Evolutionary conservation across 1,284 basidiomycete genomes (phyloP).

Genomic region (Trichosporon inkin): DNA sequence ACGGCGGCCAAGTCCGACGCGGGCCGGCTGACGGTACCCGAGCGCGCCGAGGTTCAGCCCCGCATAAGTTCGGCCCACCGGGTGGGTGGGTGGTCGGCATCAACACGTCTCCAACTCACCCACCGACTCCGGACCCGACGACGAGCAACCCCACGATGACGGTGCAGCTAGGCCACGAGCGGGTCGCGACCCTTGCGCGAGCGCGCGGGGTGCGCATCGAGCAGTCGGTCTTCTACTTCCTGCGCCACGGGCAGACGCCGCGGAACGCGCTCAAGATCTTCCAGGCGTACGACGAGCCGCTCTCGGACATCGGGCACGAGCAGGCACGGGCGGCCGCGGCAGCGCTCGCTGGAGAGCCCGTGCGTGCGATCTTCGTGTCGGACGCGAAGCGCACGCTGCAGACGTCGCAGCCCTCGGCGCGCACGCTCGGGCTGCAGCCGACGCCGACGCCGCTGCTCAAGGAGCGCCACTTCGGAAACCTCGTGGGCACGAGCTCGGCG

Average conservation of each 20-base stretch:
- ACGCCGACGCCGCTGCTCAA: constrained; percentile 4
- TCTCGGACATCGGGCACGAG: constrained; percentile 6
- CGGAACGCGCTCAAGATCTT: constrained; percentile 14
- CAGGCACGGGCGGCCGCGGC: constrained; percentile 10
- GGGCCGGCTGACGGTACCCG: too few relatives aligned
- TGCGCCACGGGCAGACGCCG: constrained; percentile 17
- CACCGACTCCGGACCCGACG: neutral
- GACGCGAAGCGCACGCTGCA: constrained; percentile 19
- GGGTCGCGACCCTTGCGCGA: neutral
- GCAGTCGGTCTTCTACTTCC: constrained; percentile 10
- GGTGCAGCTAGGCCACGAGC: constrained; percentile 3
- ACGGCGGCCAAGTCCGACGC: too few relatives aligned
- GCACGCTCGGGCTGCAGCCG: constrained; percentile 1
- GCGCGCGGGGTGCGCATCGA: neutral
- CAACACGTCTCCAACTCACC: too few relatives aligned
- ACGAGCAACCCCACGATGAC: neutral
- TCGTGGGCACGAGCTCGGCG: constrained; percentile 14
- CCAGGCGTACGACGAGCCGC: constrained; percentile 17
- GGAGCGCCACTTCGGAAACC: constrained; percentile 15
- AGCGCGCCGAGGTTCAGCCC: too few relatives aligned
- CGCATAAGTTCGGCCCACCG: too few relatives aligned
- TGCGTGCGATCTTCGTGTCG: constrained; percentile 6
- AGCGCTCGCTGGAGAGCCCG: neutral
- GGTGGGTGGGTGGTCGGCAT: too few relatives aligned
- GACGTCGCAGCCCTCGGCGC: constrained; percentile 12